Evolutionary conservation across 176 grass and related monocot species (phyloP), one percentile per base, ranked within the genome.

Genomic region (Saccharum spontaneum): DNA sequence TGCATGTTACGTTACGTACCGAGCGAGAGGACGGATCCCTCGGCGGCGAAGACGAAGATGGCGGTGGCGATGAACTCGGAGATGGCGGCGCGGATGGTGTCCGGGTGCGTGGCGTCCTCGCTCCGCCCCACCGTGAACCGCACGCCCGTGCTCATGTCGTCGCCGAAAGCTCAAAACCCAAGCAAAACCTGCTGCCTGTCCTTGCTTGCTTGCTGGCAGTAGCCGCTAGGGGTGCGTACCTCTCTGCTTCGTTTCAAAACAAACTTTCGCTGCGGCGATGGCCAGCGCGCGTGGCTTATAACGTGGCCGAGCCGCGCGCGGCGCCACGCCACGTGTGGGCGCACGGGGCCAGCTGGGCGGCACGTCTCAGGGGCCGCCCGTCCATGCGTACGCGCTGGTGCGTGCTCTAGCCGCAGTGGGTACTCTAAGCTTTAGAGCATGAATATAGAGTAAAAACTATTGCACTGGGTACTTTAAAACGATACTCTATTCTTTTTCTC

Each of bases 41-140:
- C 97, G 64, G 91, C 97, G 28, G 91, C 97, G 92, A 95, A 98
- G 80, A 98, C 93, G 65, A 98, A 98, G 87, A 98, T 83, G 78
- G 89, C 97, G 10, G 97, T 98, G 70, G 86, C 88, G 73, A 98
- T 34, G 78, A 98, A 92, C 93, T 98, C 93, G 16, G 97, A 90
- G 81, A 98, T 78, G 49, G 93, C 88, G 39, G 93, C 91, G 54
- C 97, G 91, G 76, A 96, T 91, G 71, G 91, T 94, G 88, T 96
- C 97, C 15, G 91, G 90, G 71, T 98, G 91, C 46, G 83, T 83
- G 3, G 86, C 93, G 55, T 99, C 97, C 81, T 99, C 93, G 26
- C 78, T 81, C 20, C 88, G 87, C 55, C 96, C 93, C 55, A 98
- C 77, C 26, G 91, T 84, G 81, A 90, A 98, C 71, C 93, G 59